phyloP scores from a whole-genome alignment of 1,284 basidiomycete species.

The Sporisorium exsertum region DNA sequence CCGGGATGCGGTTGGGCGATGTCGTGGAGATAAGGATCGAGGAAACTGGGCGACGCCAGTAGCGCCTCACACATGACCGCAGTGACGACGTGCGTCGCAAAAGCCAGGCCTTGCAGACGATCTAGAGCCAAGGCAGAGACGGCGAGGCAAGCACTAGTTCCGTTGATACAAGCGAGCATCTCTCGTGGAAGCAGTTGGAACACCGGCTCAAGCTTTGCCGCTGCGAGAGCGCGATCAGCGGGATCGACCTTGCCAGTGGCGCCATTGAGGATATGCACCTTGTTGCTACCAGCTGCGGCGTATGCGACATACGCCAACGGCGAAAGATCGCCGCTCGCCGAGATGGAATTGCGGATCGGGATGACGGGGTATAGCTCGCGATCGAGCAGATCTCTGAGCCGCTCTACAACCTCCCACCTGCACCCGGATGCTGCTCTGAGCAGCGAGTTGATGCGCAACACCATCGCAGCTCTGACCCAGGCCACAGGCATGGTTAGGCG shows the following conservation, averaged over 20 bases:
- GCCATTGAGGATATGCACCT: conserved; percentile 1
- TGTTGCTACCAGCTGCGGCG: conserved; percentile 10
- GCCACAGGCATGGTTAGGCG: conserved; percentile 74
- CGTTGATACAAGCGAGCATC: conserved; percentile 75
- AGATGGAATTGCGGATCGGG: conserved; percentile 83
- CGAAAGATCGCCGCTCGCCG: conserved; percentile 76
- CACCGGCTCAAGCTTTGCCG: conserved; percentile 77
- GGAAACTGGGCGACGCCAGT: conserved; percentile 11
- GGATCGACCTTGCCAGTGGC: background rate
- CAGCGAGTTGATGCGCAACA: conserved; percentile 82
- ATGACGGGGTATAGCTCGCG: conserved; percentile 82
- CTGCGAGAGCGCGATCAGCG: conserved; percentile 72
- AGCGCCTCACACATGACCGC: conserved; percentile 81
- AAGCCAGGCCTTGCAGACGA: conserved; percentile 78
- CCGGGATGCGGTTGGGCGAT: conserved; percentile 83
- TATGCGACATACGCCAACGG: conserved; percentile 76
- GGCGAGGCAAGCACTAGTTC: conserved; percentile 79
- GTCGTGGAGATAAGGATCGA: conserved; percentile 77
- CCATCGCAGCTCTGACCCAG: conserved; percentile 86
- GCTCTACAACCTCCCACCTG: conserved; percentile 80
- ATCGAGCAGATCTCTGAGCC: conserved; percentile 76
- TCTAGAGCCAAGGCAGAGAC: conserved; percentile 73
- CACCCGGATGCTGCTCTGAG: conserved; percentile 80
- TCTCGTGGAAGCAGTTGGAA: conserved; percentile 79
- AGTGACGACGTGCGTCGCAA: conserved; percentile 80